Evolutionary conservation across 208 protist genomes (phyloP).

Genomic region (Leishmania aethiopica): DNA sequence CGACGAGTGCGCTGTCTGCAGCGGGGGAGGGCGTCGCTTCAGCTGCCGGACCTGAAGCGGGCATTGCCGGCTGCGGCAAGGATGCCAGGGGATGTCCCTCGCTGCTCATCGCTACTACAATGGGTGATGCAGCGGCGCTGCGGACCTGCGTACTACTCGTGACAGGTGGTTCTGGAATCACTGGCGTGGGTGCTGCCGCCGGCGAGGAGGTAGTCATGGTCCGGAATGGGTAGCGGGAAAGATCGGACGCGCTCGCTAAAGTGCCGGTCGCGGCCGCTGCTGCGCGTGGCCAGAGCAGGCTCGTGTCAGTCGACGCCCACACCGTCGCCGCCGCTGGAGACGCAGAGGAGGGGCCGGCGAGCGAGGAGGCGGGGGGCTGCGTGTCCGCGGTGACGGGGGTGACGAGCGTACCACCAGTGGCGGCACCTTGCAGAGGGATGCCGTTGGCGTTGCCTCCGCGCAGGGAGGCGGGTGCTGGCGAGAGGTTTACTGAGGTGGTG

Average conservation of each 20-base stretch:
- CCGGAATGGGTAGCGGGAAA: conserved; percentile 27
- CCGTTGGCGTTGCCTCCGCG: conserved; percentile 18
- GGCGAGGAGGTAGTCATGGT: neutral
- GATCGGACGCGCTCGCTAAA: neutral
- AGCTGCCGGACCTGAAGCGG: neutral
- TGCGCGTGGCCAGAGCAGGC: conserved; percentile 8
- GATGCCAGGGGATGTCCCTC: conserved; percentile 3
- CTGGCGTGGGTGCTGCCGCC: neutral
- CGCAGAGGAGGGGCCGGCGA: neutral
- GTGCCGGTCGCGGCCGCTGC: conserved; percentile 4
- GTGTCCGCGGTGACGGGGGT: conserved; percentile 8
- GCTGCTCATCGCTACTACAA: conserved; percentile 33
- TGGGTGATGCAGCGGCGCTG: neutral
- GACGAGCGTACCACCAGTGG: conserved; percentile 24
- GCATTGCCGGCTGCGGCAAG: neutral
- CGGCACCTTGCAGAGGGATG: conserved; percentile 40
- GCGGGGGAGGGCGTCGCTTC: neutral
- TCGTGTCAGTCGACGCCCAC: conserved; percentile 28
- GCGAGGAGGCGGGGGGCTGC: neutral
- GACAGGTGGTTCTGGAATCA: neutral
- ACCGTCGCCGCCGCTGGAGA: conserved; percentile 16
- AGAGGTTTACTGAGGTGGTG: conserved; percentile 15
- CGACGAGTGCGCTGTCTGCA: neutral
- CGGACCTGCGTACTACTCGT: neutral
- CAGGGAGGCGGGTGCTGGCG: conserved; percentile 9